Evolutionary conservation across 2,329 filamentous ascomycete genomes (phyloP), one percentile per base, ranked within the genome.

Genomic region (Xylaria arbuscula): DNA sequence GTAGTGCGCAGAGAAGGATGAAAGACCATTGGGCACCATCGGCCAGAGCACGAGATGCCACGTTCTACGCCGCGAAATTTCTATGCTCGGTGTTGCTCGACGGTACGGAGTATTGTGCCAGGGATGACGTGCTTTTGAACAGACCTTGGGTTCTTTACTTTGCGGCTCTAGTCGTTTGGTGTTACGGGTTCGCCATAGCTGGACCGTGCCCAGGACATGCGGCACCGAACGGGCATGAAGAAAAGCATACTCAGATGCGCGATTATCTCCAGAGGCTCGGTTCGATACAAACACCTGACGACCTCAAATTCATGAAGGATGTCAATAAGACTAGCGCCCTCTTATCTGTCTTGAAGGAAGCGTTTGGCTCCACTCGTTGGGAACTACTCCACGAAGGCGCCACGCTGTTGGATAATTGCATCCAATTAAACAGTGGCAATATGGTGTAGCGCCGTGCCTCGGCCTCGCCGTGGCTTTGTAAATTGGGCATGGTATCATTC

Each of bases 131-230:
- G 62, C 85, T 98, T 1, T 86, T 98, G 68, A 97, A 98, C 76
- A 87, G 96, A 17, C 93, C 95, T 0, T 99, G 96, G 95, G 94
- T 98, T 11, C 84, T 98, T 60, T 99, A 98, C 80, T 97, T 97
- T 77, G 93, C 96, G 0, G 90, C 91, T 0, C 85, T 99, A 15
- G 93, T 98, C 24, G 92, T 98, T 0, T 99, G 96, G 96, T 93
- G 90, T 68, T 99, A 98, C 76, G 95, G 94, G 2, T 98, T 90
- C 77, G 94, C 95, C 0, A 83, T 97, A 22, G 96, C 98, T 73
- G 96, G 96, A 0, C 88, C 93, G 0, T 88, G 92, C 66, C 82
- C 85, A 7, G 81, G 80, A 3, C 76, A 81, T 59, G 85, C 81
- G 73, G 81, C 82, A 22, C 88, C 92, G 64, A 80, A 78, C 45